These are phyloP conservation scores for Lipomyces starkeyi DNA, from an alignment of 805 yeast species.

Conservation along the genomic window DNA sequence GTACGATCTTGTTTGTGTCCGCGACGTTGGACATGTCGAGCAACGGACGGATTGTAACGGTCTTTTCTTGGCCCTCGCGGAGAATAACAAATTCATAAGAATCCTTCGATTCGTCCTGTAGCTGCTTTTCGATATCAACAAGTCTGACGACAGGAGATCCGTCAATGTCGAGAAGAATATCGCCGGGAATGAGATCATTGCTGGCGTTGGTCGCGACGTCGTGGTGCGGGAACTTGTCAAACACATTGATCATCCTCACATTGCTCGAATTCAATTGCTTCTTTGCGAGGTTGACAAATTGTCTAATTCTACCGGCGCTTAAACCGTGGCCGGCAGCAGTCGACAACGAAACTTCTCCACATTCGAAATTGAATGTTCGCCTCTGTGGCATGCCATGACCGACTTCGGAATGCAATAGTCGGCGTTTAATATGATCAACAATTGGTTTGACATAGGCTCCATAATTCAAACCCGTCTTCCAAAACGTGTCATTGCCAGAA, in stretches of 20 bases:
- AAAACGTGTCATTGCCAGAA: constrained; percentile 27
- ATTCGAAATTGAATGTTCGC: constrained; percentile 34
- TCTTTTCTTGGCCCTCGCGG: constrained; percentile 27
- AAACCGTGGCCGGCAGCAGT: constrained; percentile 31
- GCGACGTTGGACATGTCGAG: constrained; percentile 11
- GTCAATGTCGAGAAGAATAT: constrained; percentile 32
- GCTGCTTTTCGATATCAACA: constrained; percentile 24
- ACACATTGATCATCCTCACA: constrained; percentile 21
- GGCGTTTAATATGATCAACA: constrained; percentile 14
- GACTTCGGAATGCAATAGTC: neutral
- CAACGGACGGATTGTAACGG: constrained; percentile 20
- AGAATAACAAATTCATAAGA: constrained; percentile 21
- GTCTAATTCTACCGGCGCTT: constrained; percentile 20
- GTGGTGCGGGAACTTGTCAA: constrained; percentile 30
- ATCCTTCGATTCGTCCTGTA: constrained; percentile 14
- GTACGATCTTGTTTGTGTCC: constrained; percentile 18
- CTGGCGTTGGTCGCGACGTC: constrained; percentile 12
- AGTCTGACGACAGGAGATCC: constrained; percentile 25
- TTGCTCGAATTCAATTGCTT: constrained; percentile 19
- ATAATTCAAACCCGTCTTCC: constrained; percentile 32
- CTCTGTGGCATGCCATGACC: constrained; percentile 2
- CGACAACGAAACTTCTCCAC: constrained; percentile 22
- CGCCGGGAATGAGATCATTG: constrained; percentile 29
- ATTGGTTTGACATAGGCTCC: constrained; percentile 31
- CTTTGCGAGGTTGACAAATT: constrained; percentile 21